A percentile compares a stretch with the other conserved stretches of the same genome.
Conservation (phyloP, 2,329 filamentous ascomycete genomes). For the Diaporthe nobilis region DNA sequence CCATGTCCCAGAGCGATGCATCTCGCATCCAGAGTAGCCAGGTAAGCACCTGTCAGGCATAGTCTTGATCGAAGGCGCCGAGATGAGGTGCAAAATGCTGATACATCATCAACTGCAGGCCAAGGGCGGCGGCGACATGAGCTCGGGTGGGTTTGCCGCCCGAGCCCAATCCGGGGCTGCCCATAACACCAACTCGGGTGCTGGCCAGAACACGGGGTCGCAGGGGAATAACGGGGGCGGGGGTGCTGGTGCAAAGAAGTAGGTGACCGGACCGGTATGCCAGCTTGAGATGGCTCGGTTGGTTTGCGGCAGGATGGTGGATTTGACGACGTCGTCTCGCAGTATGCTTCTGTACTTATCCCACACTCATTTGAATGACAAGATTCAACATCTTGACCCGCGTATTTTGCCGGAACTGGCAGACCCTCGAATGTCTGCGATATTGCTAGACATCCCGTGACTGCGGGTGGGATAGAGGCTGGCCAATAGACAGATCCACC, state of each 20-base stretch:
- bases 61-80: too few relatives aligned
- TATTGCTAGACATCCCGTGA: neutral
- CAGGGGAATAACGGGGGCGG: neutral
- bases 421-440: neutral
- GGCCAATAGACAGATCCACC: too few relatives aligned
- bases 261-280: neutral
- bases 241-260: constrained; percentile 19
- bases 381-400: constrained; percentile 30
- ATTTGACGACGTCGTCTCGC: neutral
- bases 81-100: neutral
- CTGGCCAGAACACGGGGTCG: neutral
- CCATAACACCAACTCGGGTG: neutral
- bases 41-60: neutral
- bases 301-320: neutral
- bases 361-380: neutral
- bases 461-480: neutral
- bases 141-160: constrained; percentile 9
- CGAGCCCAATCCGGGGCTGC: constrained; percentile 2
- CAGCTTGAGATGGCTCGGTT: neutral
- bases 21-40: constrained; percentile 11
- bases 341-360: neutral
- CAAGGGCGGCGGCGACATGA: constrained; percentile 10
- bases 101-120: neutral
- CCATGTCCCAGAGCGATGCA: constrained; percentile 4
- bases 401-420: neutral